These are phyloP conservation scores for Pythium vanterpoolii DNA, from an alignment of 352 stramenopile genomes.

Conservation along the genomic window DNA sequence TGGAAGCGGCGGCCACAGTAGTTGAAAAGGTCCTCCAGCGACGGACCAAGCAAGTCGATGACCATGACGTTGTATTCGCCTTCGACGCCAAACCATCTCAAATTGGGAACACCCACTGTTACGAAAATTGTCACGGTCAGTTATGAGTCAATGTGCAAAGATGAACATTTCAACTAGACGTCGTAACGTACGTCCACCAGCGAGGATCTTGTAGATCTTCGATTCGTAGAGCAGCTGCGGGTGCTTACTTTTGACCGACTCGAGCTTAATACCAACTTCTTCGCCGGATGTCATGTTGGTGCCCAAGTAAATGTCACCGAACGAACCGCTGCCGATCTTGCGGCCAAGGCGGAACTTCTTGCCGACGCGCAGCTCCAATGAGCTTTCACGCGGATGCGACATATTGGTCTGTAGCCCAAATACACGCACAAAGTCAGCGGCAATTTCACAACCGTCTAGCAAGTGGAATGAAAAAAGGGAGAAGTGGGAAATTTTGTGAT, in stretches of 20 bases:
- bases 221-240: constrained; percentile 99
- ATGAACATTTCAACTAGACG: neutral
- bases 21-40: constrained; percentile 88
- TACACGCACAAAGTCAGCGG: neutral
- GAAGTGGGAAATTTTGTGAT: neutral
- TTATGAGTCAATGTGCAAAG: neutral
- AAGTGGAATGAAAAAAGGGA: too few species aligned
- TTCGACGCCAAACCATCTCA: constrained; percentile 99
- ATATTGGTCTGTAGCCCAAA: constrained; percentile 31
- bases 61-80: constrained; percentile 99
- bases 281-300: constrained; percentile 99
- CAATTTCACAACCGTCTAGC: neutral
- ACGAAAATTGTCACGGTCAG: constrained; percentile 21
- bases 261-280: constrained; percentile 99
- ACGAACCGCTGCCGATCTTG: constrained; percentile 99
- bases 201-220: constrained; percentile 99
- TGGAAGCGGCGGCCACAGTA: constrained; percentile 88
- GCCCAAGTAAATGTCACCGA: constrained; percentile 99
- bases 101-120: constrained; percentile 97
- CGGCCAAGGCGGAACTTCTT: constrained; percentile 99
- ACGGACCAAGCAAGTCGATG: constrained; percentile 98
- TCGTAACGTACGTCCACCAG: constrained; percentile 91
- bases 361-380: constrained; percentile 97
- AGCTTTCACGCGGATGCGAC: constrained; percentile 65
- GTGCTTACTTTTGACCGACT: constrained; percentile 97